A percentile compares a stretch with the other conserved stretches of the same genome.
These are phyloP conservation scores for Raffaelea ambrosiae DNA, from an alignment of 2,329 filamentous ascomycete species.

Conservation along the genomic window DNA sequence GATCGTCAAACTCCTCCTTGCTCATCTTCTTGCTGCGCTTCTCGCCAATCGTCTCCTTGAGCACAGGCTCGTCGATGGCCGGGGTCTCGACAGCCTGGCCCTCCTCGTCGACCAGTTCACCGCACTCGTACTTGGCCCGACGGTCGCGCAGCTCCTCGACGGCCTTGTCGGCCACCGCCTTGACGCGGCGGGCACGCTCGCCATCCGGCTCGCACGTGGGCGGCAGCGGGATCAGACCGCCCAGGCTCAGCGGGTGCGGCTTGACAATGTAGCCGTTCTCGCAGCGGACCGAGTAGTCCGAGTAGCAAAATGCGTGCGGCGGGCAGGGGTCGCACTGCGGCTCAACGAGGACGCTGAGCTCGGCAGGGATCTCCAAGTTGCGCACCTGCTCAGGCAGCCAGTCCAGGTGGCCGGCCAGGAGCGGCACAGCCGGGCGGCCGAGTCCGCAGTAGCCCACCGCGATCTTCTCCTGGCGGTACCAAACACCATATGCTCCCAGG, in stretches of 20 bases:
- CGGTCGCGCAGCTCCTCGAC: slow-evolving; percentile 80
- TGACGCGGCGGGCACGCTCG: slow-evolving; percentile 79
- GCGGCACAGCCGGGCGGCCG: slow-evolving; percentile 50
- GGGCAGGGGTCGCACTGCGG: slow-evolving; percentile 89
- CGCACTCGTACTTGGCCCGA: slow-evolving; percentile 85
- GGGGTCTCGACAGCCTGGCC: slow-evolving; percentile 52
- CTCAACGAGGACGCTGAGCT: slow-evolving; percentile 54
- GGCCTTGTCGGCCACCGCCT: slow-evolving; percentile 78
- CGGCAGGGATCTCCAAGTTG: slow-evolving; percentile 21
- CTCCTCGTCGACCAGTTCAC: slow-evolving; percentile 56
- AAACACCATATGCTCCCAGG: slow-evolving; percentile 63
- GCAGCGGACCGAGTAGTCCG: slow-evolving; percentile 68
- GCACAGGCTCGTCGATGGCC: slow-evolving; percentile 55
- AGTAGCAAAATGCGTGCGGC: slow-evolving; percentile 79
- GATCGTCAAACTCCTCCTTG: slow-evolving; percentile 82
- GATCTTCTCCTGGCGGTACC: slow-evolving; percentile 94
- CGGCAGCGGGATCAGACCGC: slow-evolving; percentile 72
- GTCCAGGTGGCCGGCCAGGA: slow-evolving; percentile 28
- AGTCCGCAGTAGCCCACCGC: slow-evolving; percentile 91
- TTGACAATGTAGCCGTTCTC: slow-evolving; percentile 81
- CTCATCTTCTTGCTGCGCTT: slow-evolving; percentile 77
- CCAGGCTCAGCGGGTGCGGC: slow-evolving; percentile 73
- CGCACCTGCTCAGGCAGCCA: slow-evolving; percentile 26
- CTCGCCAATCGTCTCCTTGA: slow-evolving; percentile 68
- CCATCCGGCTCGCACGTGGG: slow-evolving; percentile 94